These are phyloP conservation scores for Saccharomycopsis sp. DNA, from an alignment of 805 yeast species.

Conservation along the genomic window DNA sequence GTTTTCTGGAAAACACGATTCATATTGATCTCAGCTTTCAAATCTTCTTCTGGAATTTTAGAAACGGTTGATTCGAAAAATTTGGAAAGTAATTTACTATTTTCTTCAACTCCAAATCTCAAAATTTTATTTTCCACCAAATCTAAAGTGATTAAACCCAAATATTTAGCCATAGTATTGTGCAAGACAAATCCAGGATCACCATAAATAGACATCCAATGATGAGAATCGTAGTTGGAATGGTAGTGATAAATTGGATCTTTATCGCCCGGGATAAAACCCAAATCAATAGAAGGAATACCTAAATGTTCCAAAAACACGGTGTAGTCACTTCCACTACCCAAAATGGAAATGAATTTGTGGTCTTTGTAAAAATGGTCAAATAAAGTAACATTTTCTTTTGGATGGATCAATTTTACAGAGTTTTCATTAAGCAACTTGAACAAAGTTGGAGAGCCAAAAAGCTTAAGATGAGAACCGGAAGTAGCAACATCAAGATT, in stretches of 20 bases:
- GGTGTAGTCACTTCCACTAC: conserved; percentile 66
- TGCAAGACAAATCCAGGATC: conserved; percentile 57
- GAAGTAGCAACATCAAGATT: conserved; percentile 58
- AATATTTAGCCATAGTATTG: conserved; percentile 40
- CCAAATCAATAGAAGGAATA: conserved; percentile 50
- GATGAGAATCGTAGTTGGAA: conserved; percentile 60
- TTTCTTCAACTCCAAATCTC: conserved; percentile 27
- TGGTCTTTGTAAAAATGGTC: conserved; percentile 15
- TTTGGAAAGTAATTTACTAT: conserved; percentile 30
- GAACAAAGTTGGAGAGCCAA: conserved; percentile 51
- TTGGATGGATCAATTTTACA: conserved; percentile 28
- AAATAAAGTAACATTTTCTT: conserved; percentile 17
- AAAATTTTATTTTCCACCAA: conserved; percentile 40
- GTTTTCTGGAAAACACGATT: too few relatives aligned
- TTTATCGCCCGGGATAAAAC: conserved; percentile 33
- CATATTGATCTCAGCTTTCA: too few relatives aligned
- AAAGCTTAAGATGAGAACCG: conserved; percentile 42
- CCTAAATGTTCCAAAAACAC: conserved; percentile 51
- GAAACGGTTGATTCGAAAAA: conserved; percentile 30
- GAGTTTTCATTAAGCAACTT: conserved; percentile 35
- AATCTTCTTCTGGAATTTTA: conserved; percentile 27
- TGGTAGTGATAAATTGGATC: conserved; percentile 68
- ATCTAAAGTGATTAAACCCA: conserved; percentile 40
- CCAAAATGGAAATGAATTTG: conserved; percentile 36
- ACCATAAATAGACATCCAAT: conserved; percentile 57